Base-by-base conservation (phyloP, 805 yeast genomes). In the Candida schatavii region DNA sequence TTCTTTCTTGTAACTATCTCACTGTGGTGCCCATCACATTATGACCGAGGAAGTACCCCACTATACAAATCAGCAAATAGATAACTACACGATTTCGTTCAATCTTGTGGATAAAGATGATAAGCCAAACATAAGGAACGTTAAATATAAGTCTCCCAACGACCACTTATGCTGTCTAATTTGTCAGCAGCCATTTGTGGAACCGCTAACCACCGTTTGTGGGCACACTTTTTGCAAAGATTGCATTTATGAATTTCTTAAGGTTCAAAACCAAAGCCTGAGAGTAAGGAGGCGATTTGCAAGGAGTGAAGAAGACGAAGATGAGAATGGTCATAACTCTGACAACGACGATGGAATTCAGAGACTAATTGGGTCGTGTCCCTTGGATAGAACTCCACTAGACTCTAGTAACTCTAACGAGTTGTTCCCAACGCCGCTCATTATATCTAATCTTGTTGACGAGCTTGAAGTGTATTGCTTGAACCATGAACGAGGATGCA, bases 161-260 rank as follows among this genome's bases (percentile, higher is more conserved):
- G 71, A 65, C 37, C 58, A 65, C 49, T 51, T 64, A 35, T 55
- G 55, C 45, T 70, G 89, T 49, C 87, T 88, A 3, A 77, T 83
- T n/a, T 83, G 89, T 57, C 81, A 78, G 45, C 73, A 74, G 30
- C 85, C 85, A 4, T 76, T 83, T 46, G 68, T 79, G 5, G 68
- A 69, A 27, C 88, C 89, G 1, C 64, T 73, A 46, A 75, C 82
- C 4, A 83, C 88, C 1, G 56, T 68, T 1, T 83, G 89, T 60
- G 85, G 85, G 1, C 88, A 83, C 53, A 79, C 85, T 0, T 83
- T 82, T 50, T 83, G 89, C 57, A 66, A 67, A 42, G 65, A 61
- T 9, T 82, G 88, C 51, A 62, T 82, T 3, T 49, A 55, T 39
- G 79, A 74, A 47, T 68, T 76, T 35, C 55, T 77, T 20, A 68